phyloP scores from a whole-genome alignment of 2,329 filamentous ascomycete species.

The Beauveria sp. region DNA sequence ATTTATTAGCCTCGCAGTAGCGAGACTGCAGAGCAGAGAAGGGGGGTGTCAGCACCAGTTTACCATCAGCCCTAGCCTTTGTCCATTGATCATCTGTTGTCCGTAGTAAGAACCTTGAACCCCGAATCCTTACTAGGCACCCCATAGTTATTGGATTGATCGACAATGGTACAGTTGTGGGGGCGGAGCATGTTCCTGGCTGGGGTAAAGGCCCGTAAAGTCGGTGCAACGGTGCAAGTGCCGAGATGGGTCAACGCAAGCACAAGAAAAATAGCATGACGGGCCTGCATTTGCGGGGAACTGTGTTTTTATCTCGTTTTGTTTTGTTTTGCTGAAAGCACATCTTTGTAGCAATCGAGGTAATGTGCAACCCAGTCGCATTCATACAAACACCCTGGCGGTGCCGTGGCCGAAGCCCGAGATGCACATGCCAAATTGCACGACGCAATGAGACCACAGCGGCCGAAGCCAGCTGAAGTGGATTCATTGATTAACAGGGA shows the following conservation, averaged over 20 bases:
- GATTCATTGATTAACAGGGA: background rate
- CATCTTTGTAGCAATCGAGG: too few relatives aligned
- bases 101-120: background rate
- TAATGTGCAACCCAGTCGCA: too few relatives aligned
- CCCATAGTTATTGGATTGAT: background rate
- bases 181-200: conserved; percentile 7
- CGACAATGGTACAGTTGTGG: background rate
- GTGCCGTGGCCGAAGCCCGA: background rate
- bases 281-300: background rate
- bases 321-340: too few relatives aligned
- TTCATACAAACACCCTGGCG: background rate
- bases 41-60: background rate
- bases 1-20: too few relatives aligned
- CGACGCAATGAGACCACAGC: background rate
- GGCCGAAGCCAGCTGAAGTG: background rate
- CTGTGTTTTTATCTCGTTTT: too few relatives aligned
- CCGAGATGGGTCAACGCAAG: background rate
- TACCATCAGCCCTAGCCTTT: background rate
- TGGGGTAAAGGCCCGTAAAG: conserved; percentile 6
- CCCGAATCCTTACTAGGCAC: background rate
- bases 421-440: background rate
- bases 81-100: background rate
- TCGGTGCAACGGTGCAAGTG: background rate
- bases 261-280: background rate
- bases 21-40: too few relatives aligned